phyloP scores from a whole-genome alignment of 1,139 yeast genomes.

The Suhomyces kunorum region DNA sequence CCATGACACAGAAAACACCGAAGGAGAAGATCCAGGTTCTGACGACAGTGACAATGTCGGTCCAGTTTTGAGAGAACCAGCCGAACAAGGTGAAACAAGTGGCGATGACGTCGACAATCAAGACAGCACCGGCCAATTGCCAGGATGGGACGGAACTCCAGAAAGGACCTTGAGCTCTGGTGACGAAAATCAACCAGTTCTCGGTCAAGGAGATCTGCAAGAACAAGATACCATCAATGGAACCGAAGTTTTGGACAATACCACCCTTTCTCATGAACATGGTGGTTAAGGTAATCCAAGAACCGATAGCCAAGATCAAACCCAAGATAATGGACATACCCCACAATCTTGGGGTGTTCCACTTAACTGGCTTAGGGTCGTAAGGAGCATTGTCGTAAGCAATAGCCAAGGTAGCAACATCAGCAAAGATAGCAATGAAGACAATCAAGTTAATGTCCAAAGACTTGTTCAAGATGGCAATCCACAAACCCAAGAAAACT shows the following conservation, averaged over 20 bases:
- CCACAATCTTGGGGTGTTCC: conserved; percentile 98
- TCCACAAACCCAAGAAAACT: conserved; percentile 90
- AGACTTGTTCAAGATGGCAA: conserved; percentile 84
- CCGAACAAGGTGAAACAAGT: conserved; percentile 92
- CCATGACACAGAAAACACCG: conserved; percentile 94
- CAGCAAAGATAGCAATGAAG: conserved; percentile 93
- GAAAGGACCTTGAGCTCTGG: conserved; percentile 96
- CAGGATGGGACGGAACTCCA: conserved; percentile 91
- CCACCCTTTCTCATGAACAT: conserved; percentile 84
- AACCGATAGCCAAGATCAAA: conserved; percentile 78
- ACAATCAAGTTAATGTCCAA: conserved; percentile 85
- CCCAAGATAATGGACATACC: conserved; percentile 91
- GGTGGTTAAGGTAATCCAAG: conserved; percentile 90
- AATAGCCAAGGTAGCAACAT: conserved; percentile 92
- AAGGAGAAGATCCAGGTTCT: conserved; percentile 94
- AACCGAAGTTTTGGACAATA: conserved; percentile 93
- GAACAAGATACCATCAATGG: conserved; percentile 87
- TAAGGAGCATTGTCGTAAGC: conserved; percentile 98
- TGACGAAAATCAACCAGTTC: conserved; percentile 94
- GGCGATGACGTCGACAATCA: conserved; percentile 83
- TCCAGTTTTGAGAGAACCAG: conserved; percentile 98
- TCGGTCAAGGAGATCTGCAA: conserved; percentile 90
- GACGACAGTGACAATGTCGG: conserved; percentile 90
- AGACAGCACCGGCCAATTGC: conserved; percentile 93
- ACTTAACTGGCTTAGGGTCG: conserved; percentile 95